Conservation (phyloP, 495 filamentous ascomycete genomes). For the Paragyromitra xinjiangensis region DNA sequence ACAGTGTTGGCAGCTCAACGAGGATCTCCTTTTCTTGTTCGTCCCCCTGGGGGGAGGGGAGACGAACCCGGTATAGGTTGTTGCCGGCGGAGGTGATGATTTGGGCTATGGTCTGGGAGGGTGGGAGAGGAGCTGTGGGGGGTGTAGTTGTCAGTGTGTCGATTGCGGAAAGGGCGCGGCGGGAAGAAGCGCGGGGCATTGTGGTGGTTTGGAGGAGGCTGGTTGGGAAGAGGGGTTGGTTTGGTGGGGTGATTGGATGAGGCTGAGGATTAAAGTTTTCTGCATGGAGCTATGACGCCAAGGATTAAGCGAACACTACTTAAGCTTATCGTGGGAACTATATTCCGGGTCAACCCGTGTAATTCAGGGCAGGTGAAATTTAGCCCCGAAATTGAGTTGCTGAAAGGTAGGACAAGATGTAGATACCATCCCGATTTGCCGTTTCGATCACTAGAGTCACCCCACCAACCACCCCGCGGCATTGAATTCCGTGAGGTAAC, state of each 20-base stretch:
- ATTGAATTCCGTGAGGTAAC: no score
- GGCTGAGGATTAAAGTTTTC: background rate
- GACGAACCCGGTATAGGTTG: slow-evolving; percentile 78
- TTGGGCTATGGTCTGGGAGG: slow-evolving; percentile 74
- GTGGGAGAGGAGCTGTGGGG: slow-evolving; percentile 73
- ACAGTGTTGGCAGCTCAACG: slow-evolving; percentile 79
- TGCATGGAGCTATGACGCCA: no score
- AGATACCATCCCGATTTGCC: no score
- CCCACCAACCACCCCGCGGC: no score
- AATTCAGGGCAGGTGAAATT: no score
- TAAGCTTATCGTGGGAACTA: no score
- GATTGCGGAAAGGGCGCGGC: slow-evolving; percentile 47
- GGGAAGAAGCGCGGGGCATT: slow-evolving; percentile 41
- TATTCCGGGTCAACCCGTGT: no score
- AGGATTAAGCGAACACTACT: no score
- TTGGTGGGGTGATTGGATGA: background rate
- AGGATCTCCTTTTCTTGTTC: slow-evolving; percentile 65
- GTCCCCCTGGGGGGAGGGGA: slow-evolving; percentile 58
- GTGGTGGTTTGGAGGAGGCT: background rate
- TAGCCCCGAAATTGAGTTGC: no score
- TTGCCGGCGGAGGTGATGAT: slow-evolving; percentile 86
- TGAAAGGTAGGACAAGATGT: no score
- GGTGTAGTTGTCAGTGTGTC: slow-evolving; percentile 65
- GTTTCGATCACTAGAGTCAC: no score
- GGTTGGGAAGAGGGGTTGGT: background rate